Percentiles rank a stretch among this genome's conserved stretches.
These are phyloP conservation scores for Immersiella caudata DNA, from an alignment of 495 filamentous ascomycete genomes.

Conservation along the genomic window DNA sequence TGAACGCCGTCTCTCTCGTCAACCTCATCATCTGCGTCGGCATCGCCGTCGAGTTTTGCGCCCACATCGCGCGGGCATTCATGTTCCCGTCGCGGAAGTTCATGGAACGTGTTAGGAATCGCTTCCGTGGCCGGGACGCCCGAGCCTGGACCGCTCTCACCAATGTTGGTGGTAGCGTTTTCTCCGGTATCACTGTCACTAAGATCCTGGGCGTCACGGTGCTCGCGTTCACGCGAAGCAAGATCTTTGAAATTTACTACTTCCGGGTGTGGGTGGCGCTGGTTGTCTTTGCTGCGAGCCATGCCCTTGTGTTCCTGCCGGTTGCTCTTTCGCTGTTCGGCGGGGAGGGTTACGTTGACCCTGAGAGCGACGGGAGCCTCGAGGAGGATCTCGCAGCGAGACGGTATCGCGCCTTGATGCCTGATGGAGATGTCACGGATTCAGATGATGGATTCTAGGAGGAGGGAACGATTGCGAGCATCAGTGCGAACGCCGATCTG, in stretches of 20 bases:
- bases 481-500: too few relatives aligned
- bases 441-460: slow-evolving; percentile 42
- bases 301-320: slow-evolving; percentile 89
- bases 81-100: slow-evolving; percentile 82
- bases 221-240: slow-evolving; percentile 90
- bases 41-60: slow-evolving; percentile 96
- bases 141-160: slow-evolving; percentile 89
- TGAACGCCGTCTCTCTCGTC: slow-evolving; percentile 95
- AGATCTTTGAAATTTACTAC: slow-evolving; percentile 99
- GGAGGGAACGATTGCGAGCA: slow-evolving; percentile 4
- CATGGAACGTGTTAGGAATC: slow-evolving; percentile 70
- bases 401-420: slow-evolving; percentile 48
- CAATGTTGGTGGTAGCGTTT: slow-evolving; percentile 91
- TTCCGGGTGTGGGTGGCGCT: slow-evolving; percentile 95
- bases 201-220: slow-evolving; percentile 92
- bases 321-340: slow-evolving; percentile 86
- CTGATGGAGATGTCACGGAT: slow-evolving; percentile 43
- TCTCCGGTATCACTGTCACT: slow-evolving; percentile 94
- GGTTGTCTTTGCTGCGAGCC: slow-evolving; percentile 82
- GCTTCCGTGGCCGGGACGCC: slow-evolving; percentile 76
- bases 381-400: slow-evolving; percentile 74
- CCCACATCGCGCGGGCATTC: slow-evolving; percentile 93
- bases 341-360: slow-evolving; percentile 84
- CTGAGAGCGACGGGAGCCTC: slow-evolving; percentile 79
- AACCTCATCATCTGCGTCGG: slow-evolving; percentile 96